Evolutionary conservation across 164 flowering plant species (phyloP).

Genomic region (Macadamia tetraphylla): DNA sequence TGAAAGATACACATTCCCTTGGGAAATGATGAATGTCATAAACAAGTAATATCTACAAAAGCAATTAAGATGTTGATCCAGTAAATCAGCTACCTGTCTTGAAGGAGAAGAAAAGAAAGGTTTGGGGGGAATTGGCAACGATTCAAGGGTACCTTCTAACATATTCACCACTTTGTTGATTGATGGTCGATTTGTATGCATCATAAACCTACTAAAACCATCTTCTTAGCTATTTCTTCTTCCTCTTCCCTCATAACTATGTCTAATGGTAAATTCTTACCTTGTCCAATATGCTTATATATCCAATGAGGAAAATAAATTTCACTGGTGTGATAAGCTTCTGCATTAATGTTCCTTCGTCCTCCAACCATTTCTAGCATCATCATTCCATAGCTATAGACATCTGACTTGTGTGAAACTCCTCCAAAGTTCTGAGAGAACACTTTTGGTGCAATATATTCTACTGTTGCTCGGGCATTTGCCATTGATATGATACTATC

Average conservation of each 20-base stretch:
- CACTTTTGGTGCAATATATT: slow-evolving; percentile 47
- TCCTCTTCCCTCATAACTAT: slow-evolving; percentile 17
- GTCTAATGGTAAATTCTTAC: slow-evolving; percentile 14
- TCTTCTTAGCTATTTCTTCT: slow-evolving; percentile 21
- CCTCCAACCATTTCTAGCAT: slow-evolving; percentile 44
- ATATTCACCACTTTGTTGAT: slow-evolving; percentile 35
- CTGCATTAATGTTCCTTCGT: background rate
- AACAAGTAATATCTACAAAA: too few relatives aligned
- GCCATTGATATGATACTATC: slow-evolving; percentile 30
- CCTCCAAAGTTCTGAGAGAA: slow-evolving; percentile 29
- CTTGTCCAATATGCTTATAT: slow-evolving; percentile 20
- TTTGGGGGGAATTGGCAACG: slow-evolving; percentile 30
- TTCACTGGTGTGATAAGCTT: slow-evolving; percentile 12
- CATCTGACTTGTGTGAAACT: slow-evolving; percentile 45
- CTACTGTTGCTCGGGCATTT: slow-evolving; percentile 37
- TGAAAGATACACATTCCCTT: too few relatives aligned
- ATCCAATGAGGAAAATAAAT: slow-evolving; percentile 42
- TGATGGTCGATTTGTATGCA: slow-evolving; percentile 43
- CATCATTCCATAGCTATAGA: slow-evolving; percentile 54
- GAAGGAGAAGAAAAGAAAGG: slow-evolving; percentile 24
- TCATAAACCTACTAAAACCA: slow-evolving; percentile 41
- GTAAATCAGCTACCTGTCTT: slow-evolving; percentile 1
- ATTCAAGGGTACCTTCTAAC: slow-evolving; percentile 29
- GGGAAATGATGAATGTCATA: too few relatives aligned
- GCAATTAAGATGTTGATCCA: background rate